These are phyloP conservation scores for Scedosporium boydii DNA, from an alignment of 2,329 filamentous ascomycete genomes.

Conservation along the genomic window DNA sequence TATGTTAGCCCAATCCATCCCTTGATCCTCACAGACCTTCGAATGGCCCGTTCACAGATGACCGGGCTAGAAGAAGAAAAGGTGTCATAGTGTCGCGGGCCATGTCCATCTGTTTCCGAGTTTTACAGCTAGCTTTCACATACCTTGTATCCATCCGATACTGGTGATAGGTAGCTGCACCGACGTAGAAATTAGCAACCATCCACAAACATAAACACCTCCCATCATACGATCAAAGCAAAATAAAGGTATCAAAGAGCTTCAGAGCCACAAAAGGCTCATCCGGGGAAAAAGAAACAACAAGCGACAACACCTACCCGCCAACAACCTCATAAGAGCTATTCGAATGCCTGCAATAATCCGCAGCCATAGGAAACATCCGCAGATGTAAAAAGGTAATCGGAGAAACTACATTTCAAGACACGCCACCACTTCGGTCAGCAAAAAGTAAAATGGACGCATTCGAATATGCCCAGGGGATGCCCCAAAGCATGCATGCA, in stretches of 20 bases:
- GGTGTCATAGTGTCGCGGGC: background rate
- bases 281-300: no score
- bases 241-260: background rate
- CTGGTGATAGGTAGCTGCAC: slow-evolving; percentile 26
- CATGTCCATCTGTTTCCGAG: background rate
- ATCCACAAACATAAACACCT: background rate
- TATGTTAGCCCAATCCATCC: background rate
- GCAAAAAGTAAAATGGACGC: background rate
- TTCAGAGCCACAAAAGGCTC: background rate
- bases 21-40: background rate
- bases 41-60: no score
- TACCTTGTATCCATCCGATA: slow-evolving; percentile 23
- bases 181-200: background rate
- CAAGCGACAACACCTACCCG: slow-evolving; percentile 50
- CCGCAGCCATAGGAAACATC: slow-evolving; percentile 82
- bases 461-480: background rate
- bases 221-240: background rate
- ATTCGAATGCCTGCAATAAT: slow-evolving; percentile 51
- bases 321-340: slow-evolving; percentile 72
- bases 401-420: slow-evolving; percentile 43
- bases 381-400: slow-evolving; percentile 69
- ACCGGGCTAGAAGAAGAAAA: background rate
- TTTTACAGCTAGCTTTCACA: background rate
- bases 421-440: background rate
- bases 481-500: background rate